Percentiles rank a stretch among this genome's conserved stretches.
These are phyloP conservation scores for Ogataea minuta DNA, from an alignment of 805 yeast species.

Conservation along the genomic window DNA sequence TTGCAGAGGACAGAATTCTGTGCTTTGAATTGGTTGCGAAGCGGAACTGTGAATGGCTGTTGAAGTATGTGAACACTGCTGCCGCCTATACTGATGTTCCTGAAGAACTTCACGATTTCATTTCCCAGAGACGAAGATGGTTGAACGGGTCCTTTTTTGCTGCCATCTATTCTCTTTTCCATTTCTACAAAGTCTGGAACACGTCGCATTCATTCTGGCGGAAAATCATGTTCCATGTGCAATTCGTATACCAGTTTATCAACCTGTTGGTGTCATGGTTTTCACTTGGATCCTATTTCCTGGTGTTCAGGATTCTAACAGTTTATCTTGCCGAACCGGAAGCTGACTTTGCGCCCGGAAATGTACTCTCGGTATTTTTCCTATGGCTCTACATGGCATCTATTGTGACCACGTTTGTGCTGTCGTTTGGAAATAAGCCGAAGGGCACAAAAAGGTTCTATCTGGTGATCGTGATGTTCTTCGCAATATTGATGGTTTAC, in stretches of 20 bases:
- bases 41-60: slow-evolving; percentile 64
- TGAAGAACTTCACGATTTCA: slow-evolving; percentile 77
- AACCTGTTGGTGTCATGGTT: slow-evolving; percentile 87
- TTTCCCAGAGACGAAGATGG: slow-evolving; percentile 95
- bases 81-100: slow-evolving; percentile 96
- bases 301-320: slow-evolving; percentile 86
- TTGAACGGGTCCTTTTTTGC: slow-evolving; percentile 96
- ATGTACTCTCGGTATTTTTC: slow-evolving; percentile 71
- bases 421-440: slow-evolving; percentile 93
- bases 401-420: slow-evolving; percentile 78
- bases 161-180: slow-evolving; percentile 80
- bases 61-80: slow-evolving; percentile 84
- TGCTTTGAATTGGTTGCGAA: slow-evolving; percentile 97
- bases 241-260: slow-evolving; percentile 74
- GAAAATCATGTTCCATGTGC: slow-evolving; percentile 70
- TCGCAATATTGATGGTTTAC: slow-evolving; percentile 86
- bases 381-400: slow-evolving; percentile 84
- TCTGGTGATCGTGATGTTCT: slow-evolving; percentile 67
- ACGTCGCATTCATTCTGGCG: slow-evolving; percentile 71
- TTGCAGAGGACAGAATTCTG: slow-evolving; percentile 93
- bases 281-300: slow-evolving; percentile 82
- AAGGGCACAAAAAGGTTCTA: slow-evolving; percentile 83
- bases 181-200: slow-evolving; percentile 71
- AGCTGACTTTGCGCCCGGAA: slow-evolving; percentile 69
- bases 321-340: slow-evolving; percentile 65